Percentiles rank a stretch among this genome's conserved stretches.
phyloP scores from a whole-genome alignment of 2,329 filamentous ascomycete species.

The Aspergillus pseudonomiae region DNA sequence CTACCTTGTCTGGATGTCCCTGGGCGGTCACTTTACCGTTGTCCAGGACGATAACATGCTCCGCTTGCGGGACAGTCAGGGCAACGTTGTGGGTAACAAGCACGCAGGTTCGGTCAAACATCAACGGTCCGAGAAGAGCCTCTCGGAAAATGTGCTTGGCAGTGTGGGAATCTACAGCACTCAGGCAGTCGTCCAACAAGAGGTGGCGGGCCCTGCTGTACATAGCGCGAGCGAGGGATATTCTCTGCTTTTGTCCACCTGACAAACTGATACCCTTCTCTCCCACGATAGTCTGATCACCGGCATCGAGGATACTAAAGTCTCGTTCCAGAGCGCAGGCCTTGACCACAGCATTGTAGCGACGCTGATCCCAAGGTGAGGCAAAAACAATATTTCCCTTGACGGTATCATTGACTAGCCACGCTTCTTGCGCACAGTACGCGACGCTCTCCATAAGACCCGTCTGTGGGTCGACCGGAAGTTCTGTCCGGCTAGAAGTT shows the following conservation, averaged over 20 bases:
- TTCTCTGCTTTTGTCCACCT: conserved; percentile 95
- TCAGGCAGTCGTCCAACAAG: conserved; percentile 91
- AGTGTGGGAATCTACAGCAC: conserved; percentile 95
- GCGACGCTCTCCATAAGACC: conserved; percentile 88
- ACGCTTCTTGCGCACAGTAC: conserved; percentile 95
- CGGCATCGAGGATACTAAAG: conserved; percentile 86
- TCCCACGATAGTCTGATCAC: conserved; percentile 90
- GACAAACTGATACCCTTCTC: conserved; percentile 97
- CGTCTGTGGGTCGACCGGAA: conserved; percentile 78
- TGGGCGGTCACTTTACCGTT: conserved; percentile 80
- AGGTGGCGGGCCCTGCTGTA: conserved; percentile 93
- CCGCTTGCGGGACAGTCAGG: conserved; percentile 79
- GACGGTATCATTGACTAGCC: conserved; percentile 94
- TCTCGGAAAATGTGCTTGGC: conserved; percentile 98
- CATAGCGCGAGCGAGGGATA: conserved; percentile 93
- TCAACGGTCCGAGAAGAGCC: conserved; percentile 85
- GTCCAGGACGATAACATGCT: conserved; percentile 81
- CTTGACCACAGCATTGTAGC: conserved; percentile 85
- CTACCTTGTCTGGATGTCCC: conserved; percentile 76
- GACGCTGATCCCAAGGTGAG: conserved; percentile 73
- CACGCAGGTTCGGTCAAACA: conserved; percentile 87
- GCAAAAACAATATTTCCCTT: conserved; percentile 95
- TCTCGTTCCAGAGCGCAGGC: conserved; percentile 92
- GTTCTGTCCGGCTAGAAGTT: conserved; percentile 75
- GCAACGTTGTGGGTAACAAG: conserved; percentile 93